Evolutionary conservation across 768 basidiomycete species (phyloP).

Genomic region (Megacollybia marginata): DNA sequence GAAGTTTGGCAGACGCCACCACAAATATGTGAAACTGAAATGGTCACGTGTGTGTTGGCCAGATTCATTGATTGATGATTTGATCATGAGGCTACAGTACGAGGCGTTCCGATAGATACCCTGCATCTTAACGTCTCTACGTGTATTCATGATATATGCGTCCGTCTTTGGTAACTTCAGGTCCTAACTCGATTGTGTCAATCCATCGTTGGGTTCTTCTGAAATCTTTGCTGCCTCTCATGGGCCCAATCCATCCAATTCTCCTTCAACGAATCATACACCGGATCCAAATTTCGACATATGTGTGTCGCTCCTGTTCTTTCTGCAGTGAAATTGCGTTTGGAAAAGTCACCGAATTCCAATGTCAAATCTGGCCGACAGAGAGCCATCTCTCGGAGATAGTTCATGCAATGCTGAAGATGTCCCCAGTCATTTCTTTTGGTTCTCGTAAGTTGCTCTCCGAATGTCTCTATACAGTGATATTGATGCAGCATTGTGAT

Average conservation of each 20-base stretch:
- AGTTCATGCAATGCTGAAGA: conserved; percentile 31
- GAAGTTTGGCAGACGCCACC: too few species aligned
- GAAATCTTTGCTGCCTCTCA: too few species aligned
- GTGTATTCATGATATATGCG: too few species aligned
- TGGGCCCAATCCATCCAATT: conserved; percentile 11
- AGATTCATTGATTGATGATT: too few species aligned
- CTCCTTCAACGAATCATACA: conserved; percentile 12
- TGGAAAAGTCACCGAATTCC: conserved; percentile 23
- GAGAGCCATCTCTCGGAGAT: conserved; percentile 28
- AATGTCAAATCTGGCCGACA: conserved; percentile 33
- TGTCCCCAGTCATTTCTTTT: conserved; percentile 8
- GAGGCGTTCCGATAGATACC: too few species aligned
- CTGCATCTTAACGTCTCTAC: too few species aligned
- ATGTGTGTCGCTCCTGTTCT: conserved; percentile 18
- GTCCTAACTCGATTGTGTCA: too few species aligned
- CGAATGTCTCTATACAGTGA: conserved; percentile 26
- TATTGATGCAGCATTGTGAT: conserved; percentile 30
- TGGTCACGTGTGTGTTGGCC: too few species aligned
- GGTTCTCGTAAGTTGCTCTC: conserved; percentile 9
- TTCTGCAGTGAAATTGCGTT: conserved; percentile 15
- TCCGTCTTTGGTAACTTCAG: too few species aligned
- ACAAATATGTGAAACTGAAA: too few species aligned
- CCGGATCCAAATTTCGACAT: conserved; percentile 22
- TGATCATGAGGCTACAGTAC: too few species aligned
- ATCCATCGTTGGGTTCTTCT: too few species aligned